These are phyloP conservation scores for Albugo candida DNA, from an alignment of 352 stramenopile species.

Conservation along the genomic window DNA sequence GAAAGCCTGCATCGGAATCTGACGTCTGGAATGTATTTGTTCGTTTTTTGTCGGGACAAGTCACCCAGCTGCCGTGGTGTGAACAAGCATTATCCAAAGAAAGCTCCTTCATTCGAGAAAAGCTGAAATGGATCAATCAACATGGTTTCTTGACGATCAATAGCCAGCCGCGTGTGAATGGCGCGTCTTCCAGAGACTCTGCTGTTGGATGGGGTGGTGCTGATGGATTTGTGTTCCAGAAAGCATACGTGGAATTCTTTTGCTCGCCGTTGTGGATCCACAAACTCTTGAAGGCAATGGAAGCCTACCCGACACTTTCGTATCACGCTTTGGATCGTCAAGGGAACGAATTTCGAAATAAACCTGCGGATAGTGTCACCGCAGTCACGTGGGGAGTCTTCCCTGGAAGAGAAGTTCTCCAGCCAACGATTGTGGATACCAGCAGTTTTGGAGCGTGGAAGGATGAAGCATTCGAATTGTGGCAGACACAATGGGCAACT, in stretches of 20 bases:
- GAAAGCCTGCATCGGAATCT: constrained; percentile 51
- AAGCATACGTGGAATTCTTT: constrained; percentile 98
- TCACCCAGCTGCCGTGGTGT: constrained; percentile 92
- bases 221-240: constrained; percentile 94
- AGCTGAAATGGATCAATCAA: constrained; percentile 70
- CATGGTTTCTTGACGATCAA: constrained; percentile 95
- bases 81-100: constrained; percentile 89
- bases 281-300: constrained; percentile 25
- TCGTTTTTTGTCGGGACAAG: constrained; percentile 48
- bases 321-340: constrained; percentile 55
- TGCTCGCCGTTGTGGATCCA: constrained; percentile 62
- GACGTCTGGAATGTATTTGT: constrained; percentile 94
- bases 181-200: constrained; percentile 67
- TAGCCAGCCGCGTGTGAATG: constrained; percentile 82
- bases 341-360: constrained; percentile 58
- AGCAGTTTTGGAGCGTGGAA: constrained; percentile 89
- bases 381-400: constrained; percentile 97
- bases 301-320: constrained; percentile 53
- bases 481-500: constrained; percentile 92
- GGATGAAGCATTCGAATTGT: constrained; percentile 95
- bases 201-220: constrained; percentile 90
- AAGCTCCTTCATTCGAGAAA: constrained; percentile 67
- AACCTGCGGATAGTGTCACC: constrained; percentile 71
- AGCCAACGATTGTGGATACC: constrained; percentile 94
- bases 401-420: constrained; percentile 84